These are phyloP conservation scores for Cephaloascus fragrans DNA, from an alignment of 805 yeast genomes.

Conservation along the genomic window DNA sequence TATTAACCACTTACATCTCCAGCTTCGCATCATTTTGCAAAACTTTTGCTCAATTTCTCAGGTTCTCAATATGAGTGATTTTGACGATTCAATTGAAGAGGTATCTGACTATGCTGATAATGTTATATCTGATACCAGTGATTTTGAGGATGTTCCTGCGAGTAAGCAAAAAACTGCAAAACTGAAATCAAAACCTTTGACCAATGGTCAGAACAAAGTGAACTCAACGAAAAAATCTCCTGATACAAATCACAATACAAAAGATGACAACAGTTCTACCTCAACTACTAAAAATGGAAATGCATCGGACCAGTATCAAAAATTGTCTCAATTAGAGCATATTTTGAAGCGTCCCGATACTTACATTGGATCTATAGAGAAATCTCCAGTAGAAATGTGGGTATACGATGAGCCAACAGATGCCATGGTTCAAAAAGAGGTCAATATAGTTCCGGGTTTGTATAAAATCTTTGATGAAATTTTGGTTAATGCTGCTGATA, in stretches of 20 bases:
- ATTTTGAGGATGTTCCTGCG: not conserved
- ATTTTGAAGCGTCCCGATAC: constrained; percentile 96
- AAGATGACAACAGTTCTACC: not conserved
- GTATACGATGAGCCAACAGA: constrained; percentile 46
- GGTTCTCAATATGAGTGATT: not conserved
- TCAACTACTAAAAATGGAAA: constrained; percentile 10
- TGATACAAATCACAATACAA: not conserved
- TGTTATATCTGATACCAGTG: not conserved
- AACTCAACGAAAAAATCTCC: too few relatives aligned
- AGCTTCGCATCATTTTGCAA: too few relatives aligned
- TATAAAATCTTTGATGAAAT: constrained; percentile 97
- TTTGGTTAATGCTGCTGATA: constrained; percentile 96
- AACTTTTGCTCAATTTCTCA: too few relatives aligned
- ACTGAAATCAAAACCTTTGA: not conserved
- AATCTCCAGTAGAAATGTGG: constrained; percentile 77
- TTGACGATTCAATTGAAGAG: not conserved
- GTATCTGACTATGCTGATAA: not conserved
- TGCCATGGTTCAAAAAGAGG: constrained; percentile 41
- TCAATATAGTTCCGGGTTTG: constrained; percentile 87
- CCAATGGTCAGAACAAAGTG: too few relatives aligned
- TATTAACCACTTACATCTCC: too few relatives aligned
- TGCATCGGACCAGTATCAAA: constrained; percentile 77
- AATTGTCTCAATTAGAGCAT: constrained; percentile 91
- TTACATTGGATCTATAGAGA: constrained; percentile 91
- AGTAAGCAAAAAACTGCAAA: not conserved